Conservation (phyloP, 176 grass and related monocot genomes). For the Lolium perenne region DNA sequence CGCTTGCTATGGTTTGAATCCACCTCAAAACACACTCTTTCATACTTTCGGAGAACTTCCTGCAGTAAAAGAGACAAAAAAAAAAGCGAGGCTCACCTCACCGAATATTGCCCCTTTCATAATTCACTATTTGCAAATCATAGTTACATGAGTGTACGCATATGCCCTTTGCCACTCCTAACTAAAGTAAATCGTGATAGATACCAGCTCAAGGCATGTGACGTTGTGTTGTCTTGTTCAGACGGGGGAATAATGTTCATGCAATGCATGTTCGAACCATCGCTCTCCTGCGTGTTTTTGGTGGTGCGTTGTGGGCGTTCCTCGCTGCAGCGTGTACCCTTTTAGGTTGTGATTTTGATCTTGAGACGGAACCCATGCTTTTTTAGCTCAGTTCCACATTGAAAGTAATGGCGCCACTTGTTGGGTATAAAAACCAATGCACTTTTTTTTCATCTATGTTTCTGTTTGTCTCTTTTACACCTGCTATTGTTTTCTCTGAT, state of each 20-base stretch:
- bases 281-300: background rate
- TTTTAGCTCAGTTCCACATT: constrained; percentile 6
- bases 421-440: background rate
- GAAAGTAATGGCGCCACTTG: background rate
- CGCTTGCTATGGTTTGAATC: too few species aligned
- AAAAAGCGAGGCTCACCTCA: too few species aligned
- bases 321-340: background rate
- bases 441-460: background rate
- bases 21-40: too few species aligned
- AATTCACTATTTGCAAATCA: too few species aligned
- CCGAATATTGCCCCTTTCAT: too few species aligned
- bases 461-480: background rate
- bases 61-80: too few species aligned
- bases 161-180: background rate
- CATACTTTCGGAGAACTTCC: too few species aligned
- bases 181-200: background rate
- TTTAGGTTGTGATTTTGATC: background rate
- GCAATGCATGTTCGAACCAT: background rate
- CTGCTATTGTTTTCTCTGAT: background rate
- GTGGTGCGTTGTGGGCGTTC: background rate
- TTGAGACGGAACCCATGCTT: background rate
- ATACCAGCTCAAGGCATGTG: background rate
- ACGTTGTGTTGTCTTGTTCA: background rate
- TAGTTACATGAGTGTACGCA: background rate
- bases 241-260: background rate